Evolutionary conservation across 108 stramenopile species (phyloP).

Genomic region (Nitzschia putrida): DNA sequence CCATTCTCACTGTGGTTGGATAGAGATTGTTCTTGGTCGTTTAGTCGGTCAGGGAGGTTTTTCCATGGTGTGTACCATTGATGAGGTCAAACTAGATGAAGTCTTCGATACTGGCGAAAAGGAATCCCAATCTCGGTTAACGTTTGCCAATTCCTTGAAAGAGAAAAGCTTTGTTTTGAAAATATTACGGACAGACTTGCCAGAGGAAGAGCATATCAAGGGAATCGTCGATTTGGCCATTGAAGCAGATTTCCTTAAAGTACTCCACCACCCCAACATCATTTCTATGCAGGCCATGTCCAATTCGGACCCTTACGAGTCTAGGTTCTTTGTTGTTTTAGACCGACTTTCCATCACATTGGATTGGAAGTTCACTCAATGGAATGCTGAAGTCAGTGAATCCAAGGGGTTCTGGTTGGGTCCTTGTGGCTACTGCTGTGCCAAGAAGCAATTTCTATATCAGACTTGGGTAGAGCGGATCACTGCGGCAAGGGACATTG

Average conservation of each 20-base stretch:
- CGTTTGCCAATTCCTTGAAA: constrained; percentile 44
- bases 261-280: constrained; percentile 73
- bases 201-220: constrained; percentile 81
- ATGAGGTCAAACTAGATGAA: constrained; percentile 62
- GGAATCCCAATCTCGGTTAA: constrained; percentile 46
- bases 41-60: constrained; percentile 80
- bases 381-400: constrained; percentile 67
- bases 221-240: constrained; percentile 87
- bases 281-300: constrained; percentile 75
- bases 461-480: constrained; percentile 79
- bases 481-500: constrained; percentile 62
- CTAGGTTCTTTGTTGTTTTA: constrained; percentile 78
- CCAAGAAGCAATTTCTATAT: constrained; percentile 64
- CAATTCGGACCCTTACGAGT: constrained; percentile 81
- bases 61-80: constrained; percentile 67
- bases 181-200: constrained; percentile 74
- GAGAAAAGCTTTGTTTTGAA: constrained; percentile 66
- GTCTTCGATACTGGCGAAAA: constrained; percentile 68
- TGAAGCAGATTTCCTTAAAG: constrained; percentile 74
- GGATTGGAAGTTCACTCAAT: constrained; percentile 71
- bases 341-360: constrained; percentile 71
- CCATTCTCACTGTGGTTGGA: too few relatives aligned
- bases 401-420: constrained; percentile 64
- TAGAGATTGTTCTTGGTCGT: constrained; percentile 65
- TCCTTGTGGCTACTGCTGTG: constrained; percentile 80